Base-by-base conservation (phyloP, 164 flowering plant genomes). In the Amborella trichopoda region DNA sequence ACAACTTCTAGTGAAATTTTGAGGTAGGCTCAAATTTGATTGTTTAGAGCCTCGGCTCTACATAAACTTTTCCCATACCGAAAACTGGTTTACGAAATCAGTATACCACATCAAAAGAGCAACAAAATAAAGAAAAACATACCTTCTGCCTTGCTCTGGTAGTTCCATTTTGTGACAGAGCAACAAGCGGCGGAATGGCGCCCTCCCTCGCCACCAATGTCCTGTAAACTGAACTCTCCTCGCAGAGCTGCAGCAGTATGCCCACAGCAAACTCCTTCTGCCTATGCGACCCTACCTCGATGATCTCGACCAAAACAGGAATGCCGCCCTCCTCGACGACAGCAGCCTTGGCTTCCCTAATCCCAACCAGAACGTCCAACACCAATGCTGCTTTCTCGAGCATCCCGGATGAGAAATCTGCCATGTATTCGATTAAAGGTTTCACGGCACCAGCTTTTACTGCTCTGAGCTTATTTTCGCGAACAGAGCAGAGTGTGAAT, bases 151-250 rank as follows among this genome's bases (percentile, higher is more conserved):
- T 78, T 45, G 79, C 83, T 13, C 81, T 75, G 49, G 56, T 71
- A 6, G 94, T 77, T 55, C 82, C 85, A 61, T 90, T 50, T 49
- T 89, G 94, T 0, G 95, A 72, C 61, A 84, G 57, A 3, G 95
- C 83, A 19, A 89, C 72, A 45, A 89, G 47, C 9, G 95, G 90
- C 6, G 97, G 94, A 40, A 89, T 71, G 21, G 94, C 90, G 3
- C 97, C 97, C 69, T 89, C 97, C 18, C 95, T 77, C n/a, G 78
- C 76, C 46, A 89, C 94, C 94, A 83, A 61, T 24, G 66, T 62
- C 6, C 93, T 78, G 50, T 69, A 68, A 25, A 53, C 40, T 32
- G 56, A 42, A 40, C 68, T 76, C 3, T 78, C 77, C 42, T 82
- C 83, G 48, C 97, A 89, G 37, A 85, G 23, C 70, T 74, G 78